These are phyloP conservation scores for maize (Zea mays) DNA, from an alignment of 176 grass and related monocot species.

Conservation along the genomic window DNA sequence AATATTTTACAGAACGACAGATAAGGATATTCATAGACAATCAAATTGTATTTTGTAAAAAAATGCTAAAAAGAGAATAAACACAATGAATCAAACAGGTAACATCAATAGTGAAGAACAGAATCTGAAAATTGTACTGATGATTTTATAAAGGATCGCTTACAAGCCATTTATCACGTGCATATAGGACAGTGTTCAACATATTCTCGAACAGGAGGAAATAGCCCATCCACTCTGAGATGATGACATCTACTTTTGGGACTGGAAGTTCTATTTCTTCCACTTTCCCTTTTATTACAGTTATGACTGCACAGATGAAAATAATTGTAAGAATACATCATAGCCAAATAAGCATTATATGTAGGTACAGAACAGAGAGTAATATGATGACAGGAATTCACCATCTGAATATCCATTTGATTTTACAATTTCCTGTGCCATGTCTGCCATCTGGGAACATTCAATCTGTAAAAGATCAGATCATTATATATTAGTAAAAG, in stretches of 20 bases:
- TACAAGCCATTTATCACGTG: conserved; percentile 99
- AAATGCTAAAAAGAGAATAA: background rate
- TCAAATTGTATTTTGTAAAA: background rate
- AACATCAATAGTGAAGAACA: background rate
- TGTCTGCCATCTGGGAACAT: conserved; percentile 95
- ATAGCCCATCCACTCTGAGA: conserved; percentile 99
- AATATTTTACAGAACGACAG: background rate
- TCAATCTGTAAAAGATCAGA: conserved; percentile 67
- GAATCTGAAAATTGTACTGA: conserved; percentile 14
- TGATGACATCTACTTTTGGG: conserved; percentile 83
- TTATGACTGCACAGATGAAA: conserved; percentile 65
- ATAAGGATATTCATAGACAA: background rate
- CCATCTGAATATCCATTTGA: conserved; percentile 83
- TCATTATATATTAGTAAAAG: conserved; percentile 15
- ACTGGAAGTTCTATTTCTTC: conserved; percentile 96
- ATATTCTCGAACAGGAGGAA: conserved; percentile 99
- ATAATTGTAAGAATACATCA: conserved; percentile 3
- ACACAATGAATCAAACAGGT: background rate
- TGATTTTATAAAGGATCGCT: conserved; percentile 33
- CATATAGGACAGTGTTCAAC: conserved; percentile 95
- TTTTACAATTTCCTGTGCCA: conserved; percentile 93
- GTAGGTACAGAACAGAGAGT: conserved; percentile 5
- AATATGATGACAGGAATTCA: conserved; percentile 30
- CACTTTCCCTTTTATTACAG: conserved; percentile 92
- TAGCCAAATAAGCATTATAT: conserved; percentile 6